Conservation (phyloP, 148 eudicot genomes). For the Talinum fruticosum region DNA sequence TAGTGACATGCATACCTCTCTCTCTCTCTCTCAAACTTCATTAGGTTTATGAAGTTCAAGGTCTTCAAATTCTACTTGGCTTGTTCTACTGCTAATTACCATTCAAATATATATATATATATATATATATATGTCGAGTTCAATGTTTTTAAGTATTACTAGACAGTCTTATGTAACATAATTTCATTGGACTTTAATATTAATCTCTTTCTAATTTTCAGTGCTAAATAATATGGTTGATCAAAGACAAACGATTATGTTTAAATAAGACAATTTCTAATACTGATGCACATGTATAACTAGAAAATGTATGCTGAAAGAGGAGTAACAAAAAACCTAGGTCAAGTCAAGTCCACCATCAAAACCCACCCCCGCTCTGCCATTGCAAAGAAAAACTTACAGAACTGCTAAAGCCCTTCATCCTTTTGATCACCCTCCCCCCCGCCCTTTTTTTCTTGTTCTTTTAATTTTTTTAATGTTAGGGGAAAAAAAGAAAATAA, state of each 20-base stretch:
- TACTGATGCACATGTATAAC: not conserved
- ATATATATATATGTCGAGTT: too few relatives aligned
- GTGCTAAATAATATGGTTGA: too few relatives aligned
- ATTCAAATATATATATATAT: not conserved
- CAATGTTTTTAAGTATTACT: too few relatives aligned
- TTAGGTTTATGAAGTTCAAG: not conserved
- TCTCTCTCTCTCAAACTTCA: slow-evolving; percentile 23
- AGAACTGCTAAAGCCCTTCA: not conserved
- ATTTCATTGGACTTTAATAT: too few relatives aligned
- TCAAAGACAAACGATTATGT: too few relatives aligned
- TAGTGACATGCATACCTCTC: not conserved
- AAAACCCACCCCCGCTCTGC: too few relatives aligned
- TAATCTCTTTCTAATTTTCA: too few relatives aligned
- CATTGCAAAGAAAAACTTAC: not conserved
- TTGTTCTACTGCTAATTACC: slow-evolving; percentile 7
- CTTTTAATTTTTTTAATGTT: not conserved
- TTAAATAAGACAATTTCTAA: not conserved
- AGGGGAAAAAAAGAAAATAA: too few relatives aligned
- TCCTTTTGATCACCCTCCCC: not conserved
- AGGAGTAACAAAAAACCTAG: too few relatives aligned
- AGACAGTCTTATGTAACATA: too few relatives aligned
- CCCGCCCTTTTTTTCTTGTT: not conserved
- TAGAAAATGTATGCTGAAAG: not conserved
- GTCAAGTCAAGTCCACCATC: too few relatives aligned
- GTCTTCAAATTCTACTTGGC: slow-evolving; percentile 26